Percentiles rank a stretch among this genome's conserved stretches.
Conservation (phyloP, 75 land plant species). For the Pinus tabuliformis region DNA sequence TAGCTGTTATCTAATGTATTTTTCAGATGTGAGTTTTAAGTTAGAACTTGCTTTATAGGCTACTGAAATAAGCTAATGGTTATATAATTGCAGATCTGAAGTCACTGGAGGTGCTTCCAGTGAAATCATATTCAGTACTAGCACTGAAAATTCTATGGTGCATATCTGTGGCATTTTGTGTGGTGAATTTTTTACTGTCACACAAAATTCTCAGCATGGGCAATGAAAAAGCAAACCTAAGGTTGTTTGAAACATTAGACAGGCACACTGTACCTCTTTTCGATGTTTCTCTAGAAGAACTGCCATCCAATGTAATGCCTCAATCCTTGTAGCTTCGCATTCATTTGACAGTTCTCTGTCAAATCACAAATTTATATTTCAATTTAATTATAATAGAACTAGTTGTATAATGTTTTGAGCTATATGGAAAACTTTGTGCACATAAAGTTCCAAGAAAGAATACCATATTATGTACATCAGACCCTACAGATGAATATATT, state of each 20-base stretch:
- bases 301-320: constrained; percentile 89
- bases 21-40: too few species aligned
- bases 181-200: too few species aligned
- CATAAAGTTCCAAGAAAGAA: constrained; percentile 3
- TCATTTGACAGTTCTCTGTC: constrained; percentile 81
- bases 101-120: too few species aligned
- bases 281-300: constrained; percentile 74
- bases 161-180: too few species aligned
- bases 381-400: constrained; percentile 1
- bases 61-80: too few species aligned
- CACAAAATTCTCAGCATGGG: too few species aligned
- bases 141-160: too few species aligned
- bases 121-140: too few species aligned
- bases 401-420: background rate
- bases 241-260: background rate
- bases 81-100: too few species aligned
- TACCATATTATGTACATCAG: background rate
- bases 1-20: too few species aligned
- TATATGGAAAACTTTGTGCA: constrained; percentile 7
- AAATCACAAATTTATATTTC: background rate
- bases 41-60: too few species aligned
- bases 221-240: background rate
- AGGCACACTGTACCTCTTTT: constrained; percentile 50
- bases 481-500: background rate
- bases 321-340: constrained; percentile 83